Base-by-base conservation (phyloP, 2,329 filamentous ascomycete genomes). In the Aspergillus neoniger region DNA sequence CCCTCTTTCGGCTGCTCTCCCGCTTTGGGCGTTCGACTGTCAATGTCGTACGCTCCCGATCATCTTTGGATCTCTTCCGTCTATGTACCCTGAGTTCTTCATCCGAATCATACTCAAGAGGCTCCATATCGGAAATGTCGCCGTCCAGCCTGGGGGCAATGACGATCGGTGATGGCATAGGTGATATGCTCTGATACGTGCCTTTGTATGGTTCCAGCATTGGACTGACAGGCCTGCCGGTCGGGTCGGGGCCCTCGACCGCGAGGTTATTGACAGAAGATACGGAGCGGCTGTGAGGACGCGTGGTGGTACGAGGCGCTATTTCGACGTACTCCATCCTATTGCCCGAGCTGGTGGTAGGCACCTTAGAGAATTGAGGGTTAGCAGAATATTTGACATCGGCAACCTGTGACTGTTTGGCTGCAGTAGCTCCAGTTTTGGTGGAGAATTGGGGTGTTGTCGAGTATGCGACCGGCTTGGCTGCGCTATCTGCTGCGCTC, bases 151-250 rank as follows among this genome's bases (percentile, higher is more conserved):
- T 87, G 71, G 69, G 88, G 23, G 75, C 81, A 23, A 93, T 80
- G 68, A 86, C 80, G 60, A 86, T 80, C 0, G 93, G 91, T 0
- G 92, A 92, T 0, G 93, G 93, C 91, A 97, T 96, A 0, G 94
- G 93, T 0, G 93, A 96, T 69, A 96, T 91, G 60, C 91, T 91
- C 76, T 98, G 94, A 70, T 96, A 98, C 0, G 93, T 96, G 41
- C 94, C 94, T 63, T 89, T 90, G 77, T 98, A 98, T 0, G 95
- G 89, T 77, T 98, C 94, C 2, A 96, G 85, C 53, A 98, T 82
- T 0, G 94, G 95, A 63, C 92, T 96, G 1, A 86, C 86, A 0
- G 92, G 91, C 1, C 91, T 85, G 48, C 82, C 73, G 36, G 72
- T 76, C 6, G 69, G 69, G 48, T 74, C 72, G 23, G 69, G 67